phyloP scores from a whole-genome alignment of 495 filamentous ascomycete genomes.

The Penicillium desertorum region DNA sequence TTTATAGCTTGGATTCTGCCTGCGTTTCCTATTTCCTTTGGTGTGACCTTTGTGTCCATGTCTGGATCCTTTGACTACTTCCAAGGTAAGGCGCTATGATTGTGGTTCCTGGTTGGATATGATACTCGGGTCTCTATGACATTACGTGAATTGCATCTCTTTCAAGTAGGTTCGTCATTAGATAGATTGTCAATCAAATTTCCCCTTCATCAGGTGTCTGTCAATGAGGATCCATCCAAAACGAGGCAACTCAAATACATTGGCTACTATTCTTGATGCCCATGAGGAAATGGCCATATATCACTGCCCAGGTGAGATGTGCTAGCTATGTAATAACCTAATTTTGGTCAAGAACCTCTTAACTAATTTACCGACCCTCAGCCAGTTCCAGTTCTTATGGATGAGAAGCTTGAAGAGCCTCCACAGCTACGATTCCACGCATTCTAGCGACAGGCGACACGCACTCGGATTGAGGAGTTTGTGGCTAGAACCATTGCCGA shows the following conservation, averaged over 20 bases:
- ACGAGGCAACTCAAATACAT: background rate
- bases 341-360: background rate
- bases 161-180: background rate
- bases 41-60: background rate
- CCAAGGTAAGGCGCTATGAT: background rate
- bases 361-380: too few species aligned
- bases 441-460: too few species aligned
- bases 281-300: background rate
- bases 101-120: background rate
- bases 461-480: too few species aligned
- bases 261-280: background rate
- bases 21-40: background rate
- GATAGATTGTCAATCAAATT: background rate
- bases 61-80: background rate
- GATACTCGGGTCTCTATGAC: background rate
- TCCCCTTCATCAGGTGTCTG: background rate
- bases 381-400: too few species aligned
- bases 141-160: slow-evolving; percentile 2
- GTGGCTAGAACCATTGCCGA: too few species aligned
- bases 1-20: background rate
- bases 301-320: background rate
- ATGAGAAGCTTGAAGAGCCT: too few species aligned
- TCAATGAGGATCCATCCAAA: background rate
- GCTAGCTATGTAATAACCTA: background rate
- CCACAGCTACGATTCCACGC: too few species aligned